Base-by-base conservation (phyloP, 1,284 basidiomycete species). In the Phellinidium pouzarii region DNA sequence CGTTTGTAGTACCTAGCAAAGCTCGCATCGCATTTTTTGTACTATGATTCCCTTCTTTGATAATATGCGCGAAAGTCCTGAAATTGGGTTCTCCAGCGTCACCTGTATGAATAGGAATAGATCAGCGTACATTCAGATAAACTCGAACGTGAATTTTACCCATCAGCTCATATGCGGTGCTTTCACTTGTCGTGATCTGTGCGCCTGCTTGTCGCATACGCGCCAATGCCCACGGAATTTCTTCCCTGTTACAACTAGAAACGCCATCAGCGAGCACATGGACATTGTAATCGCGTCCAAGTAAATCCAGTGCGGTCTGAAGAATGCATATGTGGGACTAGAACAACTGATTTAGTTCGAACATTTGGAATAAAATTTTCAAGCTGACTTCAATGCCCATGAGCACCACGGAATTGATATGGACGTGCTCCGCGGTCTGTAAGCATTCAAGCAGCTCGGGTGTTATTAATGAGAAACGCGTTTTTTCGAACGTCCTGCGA, bases 251-350 rank as follows among this genome's bases (percentile, higher is more conserved):
- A 61, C 81, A 85, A 38, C 84, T 89, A 1, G 88, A 91, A 1
- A 95, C 81, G 20, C 83, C 92, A 63, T 96, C 94, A 14, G 87
- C 87, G 37, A 94, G 71, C 41, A 95, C 77, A 62, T 81, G 74
- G 5, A 86, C 84, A 56, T 77, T 77, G 62, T 74, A 80, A 9
- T 71, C 77, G 44, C 59, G 67, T 17, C 71, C 66, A 20, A 86
- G 67, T 20, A 92, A 72, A 53, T 87, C 82, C 6, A 92, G 71
- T 0, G 84, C 75, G 0, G 89, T 88, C 68, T 94, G 91, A 3
- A 91, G 75, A 7, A 96, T 82, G 63, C 94, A 97, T 54, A 97
- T 83, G 61, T 96, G 94, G 2, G 87, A 79, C 87, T 90, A n/a
- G 31, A 42, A 63, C 52, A 50, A 40, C 45, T 57, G 37, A 58